Evolutionary conservation across 352 stramenopile species (phyloP), one percentile per base, ranked within the genome.

Genomic region (Saprolegnia diclina): DNA sequence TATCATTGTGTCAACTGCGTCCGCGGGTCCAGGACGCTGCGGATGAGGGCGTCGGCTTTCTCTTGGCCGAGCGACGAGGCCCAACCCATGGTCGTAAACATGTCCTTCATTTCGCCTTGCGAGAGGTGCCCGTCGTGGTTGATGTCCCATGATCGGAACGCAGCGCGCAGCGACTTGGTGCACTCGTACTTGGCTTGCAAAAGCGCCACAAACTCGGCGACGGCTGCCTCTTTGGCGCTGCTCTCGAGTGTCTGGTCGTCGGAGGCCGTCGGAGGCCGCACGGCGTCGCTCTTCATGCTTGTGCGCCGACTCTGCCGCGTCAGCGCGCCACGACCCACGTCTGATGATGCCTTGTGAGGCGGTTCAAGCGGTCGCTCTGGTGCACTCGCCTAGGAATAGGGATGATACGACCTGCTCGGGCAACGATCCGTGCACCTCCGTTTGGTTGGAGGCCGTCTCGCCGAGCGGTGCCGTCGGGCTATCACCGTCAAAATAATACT

Each of bases 71-170:
- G 46, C 32, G 5, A 4, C 1, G 35, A 37, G 4, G 63, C 50
- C 63, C 63, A 69, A 4, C 63, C 63, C 63, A 69, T 69, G 63
- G 42, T 69, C 1, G 45, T 61, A 57, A 69, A 62, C 63, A 69
- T 69, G 37, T 69, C 63, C 9, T 52, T 52, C 29, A 29, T 42
- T 29, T 69, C 45, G 32, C 54, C 42, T 10, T 69, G 42, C 35
- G 63, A 69, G 7, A 69, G n/a, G 0, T 29, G 19, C 16, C 63
- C 63, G 38, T 69, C 63, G 44, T 52, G 63, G 38, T 69, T 56
- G 14, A 52, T 61, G 37, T 69, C 63, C 63, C 63, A 69, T n/a
- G 63, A 61, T n/a, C 53, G 46, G 38, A 69, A 69, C 4, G 63
- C 63, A 22, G 42, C 22, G 40, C 45, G 63, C 11, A 69, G 63